Evolutionary conservation across 1,139 yeast species (phyloP), one percentile per base, ranked within the genome.

Genomic region (Meyerozyma elateridarum): DNA sequence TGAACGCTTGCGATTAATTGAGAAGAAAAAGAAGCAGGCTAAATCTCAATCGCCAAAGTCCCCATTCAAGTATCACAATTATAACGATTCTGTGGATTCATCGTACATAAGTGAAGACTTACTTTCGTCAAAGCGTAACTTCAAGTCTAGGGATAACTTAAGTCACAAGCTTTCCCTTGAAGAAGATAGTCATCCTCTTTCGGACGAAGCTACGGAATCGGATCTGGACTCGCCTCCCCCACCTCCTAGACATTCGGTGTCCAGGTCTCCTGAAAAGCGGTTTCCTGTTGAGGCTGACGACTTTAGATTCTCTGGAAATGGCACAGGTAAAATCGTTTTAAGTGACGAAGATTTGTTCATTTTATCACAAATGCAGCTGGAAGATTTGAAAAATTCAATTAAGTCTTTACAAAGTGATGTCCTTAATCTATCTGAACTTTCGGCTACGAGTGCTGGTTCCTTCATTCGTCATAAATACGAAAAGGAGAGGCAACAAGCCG

Each of bases 381-480:
- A 65, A 36, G 70, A 62, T 30, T 52, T 66, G 39, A 64, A 62
- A 35, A 61, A 59, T 36, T 66, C 73, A 1, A 54, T 64, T 37
- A 61, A 66, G 38, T 64, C 70, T 6, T 51, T 68, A 28, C 73
- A 67, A 43, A 65, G 72, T 48, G 74, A 68, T 41, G 74, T 69
- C 6, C 59, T 69, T 41, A 69, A 68, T 39, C 51, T 68, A 38
- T 71, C 78, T 28, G 91, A 84, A 50, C 73, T 84, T 37, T 82
- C 93, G 60, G 95, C 95, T 4, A 85, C 95, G 0, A 82, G 93
- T 46, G 95, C 95, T 2, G 95, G 94, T 0, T 84, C 94, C 8
- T 77, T 79, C 40, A 76, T 79, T 33, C 72, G 94, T 47, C 91
- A 85, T 50, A 79, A 75, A 47, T 65, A 61, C 51, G 77, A 77